phyloP scores from a whole-genome alignment of 768 basidiomycete genomes.

The Mycena leptocephala region DNA sequence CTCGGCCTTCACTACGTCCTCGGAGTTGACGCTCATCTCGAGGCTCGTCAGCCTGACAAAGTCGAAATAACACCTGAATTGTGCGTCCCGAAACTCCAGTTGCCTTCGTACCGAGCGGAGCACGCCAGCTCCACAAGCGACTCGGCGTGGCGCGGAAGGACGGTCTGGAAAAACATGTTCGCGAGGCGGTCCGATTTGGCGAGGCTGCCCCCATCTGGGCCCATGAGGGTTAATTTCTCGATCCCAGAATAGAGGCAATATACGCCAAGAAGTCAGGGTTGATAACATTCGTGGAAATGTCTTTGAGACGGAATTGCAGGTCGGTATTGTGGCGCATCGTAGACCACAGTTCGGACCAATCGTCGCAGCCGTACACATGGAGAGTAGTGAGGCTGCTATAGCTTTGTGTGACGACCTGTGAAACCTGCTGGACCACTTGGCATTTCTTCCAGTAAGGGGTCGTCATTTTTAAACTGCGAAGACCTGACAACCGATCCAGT shows the following conservation, averaged over 20 bases:
- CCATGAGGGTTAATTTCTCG: not conserved
- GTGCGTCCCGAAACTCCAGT: slow-evolving; percentile 4
- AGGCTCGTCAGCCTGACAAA: not conserved
- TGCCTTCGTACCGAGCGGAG: not conserved
- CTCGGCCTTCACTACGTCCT: not conserved
- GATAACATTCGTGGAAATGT: not conserved
- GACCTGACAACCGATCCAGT: not conserved
- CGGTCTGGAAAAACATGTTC: not conserved
- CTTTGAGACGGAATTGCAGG: not conserved
- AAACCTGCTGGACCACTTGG: not conserved
- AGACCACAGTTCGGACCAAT: not conserved
- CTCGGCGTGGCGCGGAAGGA: not conserved
- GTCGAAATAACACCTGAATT: not conserved
- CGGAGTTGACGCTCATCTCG: not conserved
- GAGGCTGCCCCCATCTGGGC: not conserved
- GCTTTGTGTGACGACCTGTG: not conserved
- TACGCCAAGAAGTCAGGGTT: not conserved
- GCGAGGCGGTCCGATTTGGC: not conserved
- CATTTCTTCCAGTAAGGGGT: not conserved
- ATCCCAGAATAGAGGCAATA: not conserved
- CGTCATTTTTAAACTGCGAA: not conserved
- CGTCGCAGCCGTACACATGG: not conserved
- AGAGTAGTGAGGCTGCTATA: not conserved
- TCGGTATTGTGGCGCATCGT: not conserved
- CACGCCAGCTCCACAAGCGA: not conserved